Base-by-base conservation (phyloP, 495 filamentous ascomycete genomes). In the Talaromyces trachyspermus region DNA sequence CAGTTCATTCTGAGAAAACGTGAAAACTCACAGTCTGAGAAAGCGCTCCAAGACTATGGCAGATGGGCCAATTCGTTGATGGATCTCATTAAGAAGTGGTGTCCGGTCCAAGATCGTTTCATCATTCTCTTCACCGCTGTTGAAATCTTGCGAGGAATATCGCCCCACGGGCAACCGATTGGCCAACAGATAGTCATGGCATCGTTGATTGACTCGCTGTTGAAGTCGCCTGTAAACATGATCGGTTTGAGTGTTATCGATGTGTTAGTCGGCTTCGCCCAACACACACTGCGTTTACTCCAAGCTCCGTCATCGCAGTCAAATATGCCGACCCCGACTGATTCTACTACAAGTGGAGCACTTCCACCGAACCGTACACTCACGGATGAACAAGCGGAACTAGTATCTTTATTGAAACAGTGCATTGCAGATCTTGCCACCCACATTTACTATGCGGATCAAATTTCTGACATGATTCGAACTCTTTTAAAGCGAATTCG, bases 221-320 rank as follows among this genome's bases (percentile, higher is more conserved):
- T 96, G 32, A 81, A 83, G 47, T 95, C 89, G 0, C 79, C 88
- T 23, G 81, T 95, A 54, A 96, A 95, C 60, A 78, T 96, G 63
- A 95, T 96, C 49, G 90, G 90, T 1, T 71, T 96, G 32, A 95
- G 88, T 55, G 84, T 95, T 18, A 96, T 95, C 76, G 90, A 96
- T 59, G 79, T 95, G 5, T 69, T 95, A 15, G 68, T 91, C 17
- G 86, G 87, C 15, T 72, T 96, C 5, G 75, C 95, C 45, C 80
- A 83, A 33, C 88, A 92, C 48, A 84, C 87, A 51, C 77, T 88
- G 46, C 72, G 78, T 43, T 63, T 91, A 12, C 73, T 95, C 5
- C 29, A 49, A 43, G 24, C 35, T 23, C 38, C 38, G 15, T n/a
- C n/a, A n/a, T n/a, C 14, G 15, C 48, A 26, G 18, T 33, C 39